phyloP scores from a whole-genome alignment of 805 yeast species.

The Candida loeiensis region DNA sequence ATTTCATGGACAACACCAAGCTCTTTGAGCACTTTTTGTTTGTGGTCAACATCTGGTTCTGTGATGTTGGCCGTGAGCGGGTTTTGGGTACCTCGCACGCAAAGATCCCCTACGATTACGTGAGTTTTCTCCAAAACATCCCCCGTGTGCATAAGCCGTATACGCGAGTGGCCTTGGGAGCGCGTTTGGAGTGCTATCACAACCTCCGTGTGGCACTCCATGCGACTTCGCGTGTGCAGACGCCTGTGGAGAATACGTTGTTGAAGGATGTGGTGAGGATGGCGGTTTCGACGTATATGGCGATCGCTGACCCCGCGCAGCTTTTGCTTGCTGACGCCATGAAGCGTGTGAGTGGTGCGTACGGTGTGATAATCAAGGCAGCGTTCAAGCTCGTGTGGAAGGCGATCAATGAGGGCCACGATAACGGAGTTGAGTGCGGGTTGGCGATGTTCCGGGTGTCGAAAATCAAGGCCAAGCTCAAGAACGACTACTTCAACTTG shows the following conservation, averaged over 20 bases:
- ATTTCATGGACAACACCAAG: slow-evolving; percentile 61
- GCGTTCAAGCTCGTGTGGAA: slow-evolving; percentile 48
- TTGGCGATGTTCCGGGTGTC: slow-evolving; percentile 54
- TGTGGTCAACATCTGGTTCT: slow-evolving; percentile 70
- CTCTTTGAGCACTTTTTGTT: slow-evolving; percentile 59
- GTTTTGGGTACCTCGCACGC: slow-evolving; percentile 56
- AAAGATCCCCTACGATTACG: slow-evolving; percentile 50
- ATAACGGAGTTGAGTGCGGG: slow-evolving; percentile 51
- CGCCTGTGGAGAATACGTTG: slow-evolving; percentile 58
- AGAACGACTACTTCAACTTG: slow-evolving; percentile 54
- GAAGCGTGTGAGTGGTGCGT: slow-evolving; percentile 66
- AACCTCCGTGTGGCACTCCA: slow-evolving; percentile 68
- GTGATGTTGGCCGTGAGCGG: slow-evolving; percentile 75
- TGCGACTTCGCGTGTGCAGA: slow-evolving; percentile 68
- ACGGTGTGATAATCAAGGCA: slow-evolving; percentile 48
- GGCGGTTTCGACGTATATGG: slow-evolving; percentile 66
- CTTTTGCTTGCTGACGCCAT: slow-evolving; percentile 61
- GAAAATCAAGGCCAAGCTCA: slow-evolving; percentile 55
- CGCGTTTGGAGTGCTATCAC: slow-evolving; percentile 70
- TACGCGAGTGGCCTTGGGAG: slow-evolving; percentile 76
- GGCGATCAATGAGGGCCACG: slow-evolving; percentile 40
- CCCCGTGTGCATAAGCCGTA: slow-evolving; percentile 63
- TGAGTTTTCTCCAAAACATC: slow-evolving; percentile 58
- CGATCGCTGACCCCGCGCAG: slow-evolving; percentile 69
- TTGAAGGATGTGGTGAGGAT: slow-evolving; percentile 62